Conservation (phyloP, 331 rosid genomes). For the Telfairia occidentalis region DNA sequence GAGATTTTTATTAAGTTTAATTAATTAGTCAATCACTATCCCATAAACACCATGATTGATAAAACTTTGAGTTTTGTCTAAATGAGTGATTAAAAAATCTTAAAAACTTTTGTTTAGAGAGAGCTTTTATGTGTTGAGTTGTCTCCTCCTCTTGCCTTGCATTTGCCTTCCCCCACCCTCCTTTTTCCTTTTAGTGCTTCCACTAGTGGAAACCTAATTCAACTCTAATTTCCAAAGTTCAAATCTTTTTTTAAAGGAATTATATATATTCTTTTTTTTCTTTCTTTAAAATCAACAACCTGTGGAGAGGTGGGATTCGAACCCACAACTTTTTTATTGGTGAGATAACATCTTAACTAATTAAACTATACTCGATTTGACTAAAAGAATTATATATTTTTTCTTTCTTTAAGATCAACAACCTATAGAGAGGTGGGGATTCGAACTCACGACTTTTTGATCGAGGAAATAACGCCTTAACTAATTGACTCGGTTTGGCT, state of each 20-base stretch:
- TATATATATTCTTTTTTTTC: too few relatives aligned
- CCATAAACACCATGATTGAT: conserved; percentile 8
- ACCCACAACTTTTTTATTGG: too few relatives aligned
- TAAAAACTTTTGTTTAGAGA: not conserved
- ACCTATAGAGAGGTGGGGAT: too few relatives aligned
- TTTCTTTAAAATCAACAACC: too few relatives aligned
- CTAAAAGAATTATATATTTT: too few relatives aligned
- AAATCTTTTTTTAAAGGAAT: not conserved
- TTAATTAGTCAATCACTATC: conserved; percentile 8
- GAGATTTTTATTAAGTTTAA: not conserved
- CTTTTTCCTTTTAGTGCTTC: not conserved
- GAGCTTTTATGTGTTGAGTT: conserved; percentile 6
- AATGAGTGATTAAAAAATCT: not conserved
- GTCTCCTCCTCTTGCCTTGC: not conserved
- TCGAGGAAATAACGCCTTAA: too few relatives aligned
- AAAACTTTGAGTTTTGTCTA: not conserved
- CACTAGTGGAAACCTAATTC: conserved; percentile 1
- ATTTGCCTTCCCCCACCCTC: not conserved
- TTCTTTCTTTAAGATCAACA: too few relatives aligned
- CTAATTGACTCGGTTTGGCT: too few relatives aligned
- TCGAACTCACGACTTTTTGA: too few relatives aligned
- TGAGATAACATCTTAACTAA: too few relatives aligned
- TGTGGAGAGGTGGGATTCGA: too few relatives aligned
- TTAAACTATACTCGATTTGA: too few relatives aligned
- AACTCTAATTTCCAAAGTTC: not conserved